Evolutionary conservation across 495 filamentous ascomycete genomes (phyloP), one percentile per base, ranked within the genome.

Genomic region (Talaromyces adpressus): DNA sequence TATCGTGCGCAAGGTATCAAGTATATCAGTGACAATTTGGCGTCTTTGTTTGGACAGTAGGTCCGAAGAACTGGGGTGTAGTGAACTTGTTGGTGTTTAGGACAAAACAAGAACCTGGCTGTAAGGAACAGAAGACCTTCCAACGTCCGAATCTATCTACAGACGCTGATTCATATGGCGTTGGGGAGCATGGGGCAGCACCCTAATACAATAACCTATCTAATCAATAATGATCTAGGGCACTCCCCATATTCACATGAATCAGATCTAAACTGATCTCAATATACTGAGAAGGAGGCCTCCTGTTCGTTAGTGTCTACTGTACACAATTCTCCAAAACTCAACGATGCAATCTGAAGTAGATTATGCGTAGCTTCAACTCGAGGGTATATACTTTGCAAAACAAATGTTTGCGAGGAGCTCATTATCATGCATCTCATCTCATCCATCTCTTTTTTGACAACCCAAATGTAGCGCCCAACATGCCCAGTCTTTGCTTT

Each of bases 351-450:
- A 61, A 59, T 74, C 67, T 52, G 73, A 74, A 75, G 72, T 72
- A 73, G 73, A 71, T 71, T 76, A 77, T 72, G 79, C 69, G 76
- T 71, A 81, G 77, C 79, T 72, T 80, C 79, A 75, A 81, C 77
- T 81, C 77, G 77, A 25, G 79, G 77, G 77, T 79, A 78, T 80
- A 78, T 76, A 76, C 72, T 74, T 39, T 78, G 71, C 57, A 66
- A 73, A 77, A 27, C 27, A 56, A 18, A 36, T 14, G 30, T 58
- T 76, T 73, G 77, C 75, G 77, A 81, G 77, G 77, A 80, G 77
- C 79, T 80, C 67, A 69, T 64, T 66, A 68, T 66, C 71, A 71
- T 73, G 73, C 34, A 32, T 78, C 63, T 22, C 34, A 32, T 78
- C 63, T 22, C 7, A 27, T 27, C 20, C 52, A 16, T 56, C 22